phyloP scores from a whole-genome alignment of 2,329 filamentous ascomycete species.

The Colletotrichum scovillei region DNA sequence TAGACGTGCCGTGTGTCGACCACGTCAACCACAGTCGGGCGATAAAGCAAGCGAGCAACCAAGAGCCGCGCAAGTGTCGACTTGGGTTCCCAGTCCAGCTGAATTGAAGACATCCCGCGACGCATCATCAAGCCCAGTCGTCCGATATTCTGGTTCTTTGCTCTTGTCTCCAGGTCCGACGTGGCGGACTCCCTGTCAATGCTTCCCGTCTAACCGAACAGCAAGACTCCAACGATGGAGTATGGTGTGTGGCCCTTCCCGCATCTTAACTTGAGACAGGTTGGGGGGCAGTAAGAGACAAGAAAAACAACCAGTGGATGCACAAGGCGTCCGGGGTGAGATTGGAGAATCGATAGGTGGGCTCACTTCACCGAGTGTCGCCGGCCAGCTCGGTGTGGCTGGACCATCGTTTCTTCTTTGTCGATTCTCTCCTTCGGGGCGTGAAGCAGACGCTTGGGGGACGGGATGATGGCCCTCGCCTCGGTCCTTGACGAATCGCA shows the following conservation, averaged over 20 bases:
- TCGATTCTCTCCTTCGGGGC: neutral
- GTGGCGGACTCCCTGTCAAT: neutral
- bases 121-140: neutral
- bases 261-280: neutral
- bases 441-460: neutral
- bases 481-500: conserved; percentile 13
- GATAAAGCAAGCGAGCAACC: neutral
- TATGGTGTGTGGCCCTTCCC: neutral
- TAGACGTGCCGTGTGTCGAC: neutral
- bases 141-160: neutral
- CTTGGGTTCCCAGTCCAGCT: neutral
- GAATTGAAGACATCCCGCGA: neutral
- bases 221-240: neutral
- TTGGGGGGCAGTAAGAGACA: neutral
- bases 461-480: neutral
- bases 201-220: neutral
- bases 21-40: neutral
- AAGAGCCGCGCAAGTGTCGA: neutral
- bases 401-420: conserved; percentile 10
- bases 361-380: conserved; percentile 14
- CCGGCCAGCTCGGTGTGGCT: conserved; percentile 23
- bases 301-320: neutral
- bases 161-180: neutral
- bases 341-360: neutral
- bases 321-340: neutral